These are phyloP conservation scores for Angomonas deanei DNA, from an alignment of 208 protist genomes.

Conservation along the genomic window DNA sequence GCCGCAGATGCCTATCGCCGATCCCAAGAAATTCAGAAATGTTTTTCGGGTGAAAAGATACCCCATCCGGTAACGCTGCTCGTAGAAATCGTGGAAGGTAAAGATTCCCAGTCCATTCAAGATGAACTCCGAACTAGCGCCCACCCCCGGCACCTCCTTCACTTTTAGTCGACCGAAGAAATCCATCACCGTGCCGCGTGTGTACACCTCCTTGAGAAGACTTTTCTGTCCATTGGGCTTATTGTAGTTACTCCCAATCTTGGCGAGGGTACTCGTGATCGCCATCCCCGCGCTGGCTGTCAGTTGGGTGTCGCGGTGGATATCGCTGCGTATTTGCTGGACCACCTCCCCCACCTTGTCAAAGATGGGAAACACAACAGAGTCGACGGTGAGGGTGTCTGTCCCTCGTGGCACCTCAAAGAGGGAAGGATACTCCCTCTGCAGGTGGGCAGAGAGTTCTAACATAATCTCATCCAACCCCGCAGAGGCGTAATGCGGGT, in stretches of 20 bases:
- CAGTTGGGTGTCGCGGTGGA: constrained; percentile 44
- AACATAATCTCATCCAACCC: constrained; percentile 78
- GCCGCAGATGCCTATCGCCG: constrained; percentile 40
- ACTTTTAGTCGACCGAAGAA: constrained; percentile 36
- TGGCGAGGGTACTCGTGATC: constrained; percentile 67
- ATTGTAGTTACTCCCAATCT: constrained; percentile 87
- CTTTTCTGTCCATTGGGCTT: constrained; percentile 91
- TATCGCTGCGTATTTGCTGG: constrained; percentile 36
- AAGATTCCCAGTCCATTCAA: constrained; percentile 41
- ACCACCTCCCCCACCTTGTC: constrained; percentile 35
- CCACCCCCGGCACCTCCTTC: constrained; percentile 62
- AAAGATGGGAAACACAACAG: constrained; percentile 11
- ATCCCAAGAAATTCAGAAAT: constrained; percentile 48
- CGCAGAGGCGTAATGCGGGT: constrained; percentile 46
- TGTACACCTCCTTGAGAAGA: constrained; percentile 38
- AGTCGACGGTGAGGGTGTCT: background rate
- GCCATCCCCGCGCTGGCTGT: constrained; percentile 80
- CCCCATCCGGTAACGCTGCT: constrained; percentile 35
- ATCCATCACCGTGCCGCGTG: constrained; percentile 41
- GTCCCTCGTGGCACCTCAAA: background rate
- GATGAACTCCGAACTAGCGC: constrained; percentile 37
- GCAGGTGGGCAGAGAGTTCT: constrained; percentile 46
- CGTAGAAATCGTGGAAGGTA: constrained; percentile 54
- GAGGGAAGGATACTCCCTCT: background rate
- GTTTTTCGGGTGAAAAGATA: constrained; percentile 62